Evolutionary conservation across 2,329 filamentous ascomycete species (phyloP).

Genomic region (Aspergillus viridinutans): DNA sequence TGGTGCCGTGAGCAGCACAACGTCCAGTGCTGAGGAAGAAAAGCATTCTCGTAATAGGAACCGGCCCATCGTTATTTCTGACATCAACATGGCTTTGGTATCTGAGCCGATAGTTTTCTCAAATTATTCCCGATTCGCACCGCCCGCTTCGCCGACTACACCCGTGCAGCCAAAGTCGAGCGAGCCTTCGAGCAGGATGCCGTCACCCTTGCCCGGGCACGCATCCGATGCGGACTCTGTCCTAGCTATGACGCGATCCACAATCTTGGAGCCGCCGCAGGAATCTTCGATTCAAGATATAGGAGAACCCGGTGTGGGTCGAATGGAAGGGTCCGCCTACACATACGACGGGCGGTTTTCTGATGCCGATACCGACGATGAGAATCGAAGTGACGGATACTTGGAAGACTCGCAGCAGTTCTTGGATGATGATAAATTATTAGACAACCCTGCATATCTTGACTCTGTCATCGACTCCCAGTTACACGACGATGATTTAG

Average conservation of each 20-base stretch:
- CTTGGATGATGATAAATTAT: slow-evolving; percentile 25
- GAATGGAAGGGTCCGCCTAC: slow-evolving; percentile 30
- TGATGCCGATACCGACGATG: slow-evolving; percentile 39
- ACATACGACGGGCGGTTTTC: slow-evolving; percentile 40
- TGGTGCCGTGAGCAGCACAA: slow-evolving; percentile 22
- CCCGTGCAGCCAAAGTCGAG: slow-evolving; percentile 32
- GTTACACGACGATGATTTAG: slow-evolving; percentile 30
- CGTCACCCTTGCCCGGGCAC: slow-evolving; percentile 23
- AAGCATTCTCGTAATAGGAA: slow-evolving; percentile 33
- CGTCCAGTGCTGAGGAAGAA: slow-evolving; percentile 15
- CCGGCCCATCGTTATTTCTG: slow-evolving; percentile 42
- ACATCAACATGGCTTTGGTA: slow-evolving; percentile 44
- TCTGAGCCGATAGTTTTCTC: slow-evolving; percentile 48
- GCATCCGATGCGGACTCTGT: slow-evolving; percentile 21
- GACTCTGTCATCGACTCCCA: slow-evolving; percentile 36
- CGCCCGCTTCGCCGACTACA: slow-evolving; percentile 29
- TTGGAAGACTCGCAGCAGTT: slow-evolving; percentile 25
- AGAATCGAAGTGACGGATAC: slow-evolving; percentile 21
- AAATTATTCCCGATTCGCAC: slow-evolving; percentile 38
- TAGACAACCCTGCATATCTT: slow-evolving; percentile 37
- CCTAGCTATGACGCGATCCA: slow-evolving; percentile 35
- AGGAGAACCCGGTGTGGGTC: slow-evolving; percentile 4
- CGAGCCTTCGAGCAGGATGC: slow-evolving; percentile 23
- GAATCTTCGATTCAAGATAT: background rate
- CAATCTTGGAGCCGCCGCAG: slow-evolving; percentile 32